A percentile compares a stretch with the other conserved stretches of the same genome.
Conservation (phyloP, 352 stramenopile genomes). For the Pythium guiyangense region DNA sequence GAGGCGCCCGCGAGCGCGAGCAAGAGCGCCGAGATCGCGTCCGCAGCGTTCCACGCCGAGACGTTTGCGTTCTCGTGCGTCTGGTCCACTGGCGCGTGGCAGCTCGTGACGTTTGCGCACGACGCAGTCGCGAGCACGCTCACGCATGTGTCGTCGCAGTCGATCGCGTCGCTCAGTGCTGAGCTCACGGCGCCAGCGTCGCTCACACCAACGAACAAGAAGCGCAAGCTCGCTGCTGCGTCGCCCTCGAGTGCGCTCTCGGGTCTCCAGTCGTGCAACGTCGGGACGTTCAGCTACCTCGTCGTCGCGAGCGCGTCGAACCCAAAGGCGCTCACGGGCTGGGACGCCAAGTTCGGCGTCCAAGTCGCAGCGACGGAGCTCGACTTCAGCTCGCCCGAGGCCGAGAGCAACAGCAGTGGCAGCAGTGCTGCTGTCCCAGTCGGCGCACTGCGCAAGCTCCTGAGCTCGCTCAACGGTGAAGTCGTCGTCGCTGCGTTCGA, state of each 20-base stretch:
- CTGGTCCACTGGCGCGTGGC: slow-evolving; percentile 49
- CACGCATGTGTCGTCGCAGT: slow-evolving; percentile 32
- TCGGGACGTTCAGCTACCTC: slow-evolving; percentile 58
- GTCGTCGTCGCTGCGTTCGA: slow-evolving; percentile 60
- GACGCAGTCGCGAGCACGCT: slow-evolving; percentile 42
- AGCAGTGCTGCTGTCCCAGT: slow-evolving; percentile 9
- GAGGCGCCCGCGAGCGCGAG: not conserved
- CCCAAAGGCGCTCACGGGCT: slow-evolving; percentile 41
- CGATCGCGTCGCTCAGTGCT: slow-evolving; percentile 28
- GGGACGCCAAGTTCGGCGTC: slow-evolving; percentile 75
- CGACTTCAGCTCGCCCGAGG: slow-evolving; percentile 18
- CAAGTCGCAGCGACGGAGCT: slow-evolving; percentile 48
- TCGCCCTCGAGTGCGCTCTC: not conserved
- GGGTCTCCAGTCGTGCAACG: slow-evolving; percentile 27
- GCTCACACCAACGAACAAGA: slow-evolving; percentile 40
- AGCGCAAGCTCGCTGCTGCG: slow-evolving; percentile 42
- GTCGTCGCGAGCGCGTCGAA: slow-evolving; percentile 33
- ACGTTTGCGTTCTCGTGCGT: slow-evolving; percentile 69
- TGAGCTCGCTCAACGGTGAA: slow-evolving; percentile 53
- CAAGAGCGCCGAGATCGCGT: slow-evolving; percentile 21
- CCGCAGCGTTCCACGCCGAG: slow-evolving; percentile 65
- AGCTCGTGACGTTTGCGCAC: slow-evolving; percentile 41
- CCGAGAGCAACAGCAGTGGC: slow-evolving; percentile 21
- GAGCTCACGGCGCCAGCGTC: slow-evolving; percentile 16
- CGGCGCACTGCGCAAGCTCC: slow-evolving; percentile 42